These are phyloP conservation scores for Oryza rufipogon DNA, from an alignment of 176 grass and related monocot species.

Conservation along the genomic window DNA sequence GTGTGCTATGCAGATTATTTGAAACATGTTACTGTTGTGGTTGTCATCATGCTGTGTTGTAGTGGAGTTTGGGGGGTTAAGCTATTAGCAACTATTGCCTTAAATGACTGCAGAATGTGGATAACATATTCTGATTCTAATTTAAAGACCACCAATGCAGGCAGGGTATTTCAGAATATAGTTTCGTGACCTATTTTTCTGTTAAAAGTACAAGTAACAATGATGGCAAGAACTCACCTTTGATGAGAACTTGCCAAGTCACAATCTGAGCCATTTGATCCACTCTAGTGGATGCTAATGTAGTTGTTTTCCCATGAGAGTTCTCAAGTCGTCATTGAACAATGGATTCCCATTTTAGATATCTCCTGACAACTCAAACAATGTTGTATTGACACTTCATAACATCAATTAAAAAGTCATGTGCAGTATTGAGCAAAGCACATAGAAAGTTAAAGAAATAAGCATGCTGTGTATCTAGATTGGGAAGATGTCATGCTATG, in stretches of 20 bases:
- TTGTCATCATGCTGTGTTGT: conserved; percentile 3
- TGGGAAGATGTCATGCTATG: background rate
- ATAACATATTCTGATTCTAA: background rate
- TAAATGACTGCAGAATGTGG: conserved; percentile 5
- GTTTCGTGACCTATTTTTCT: background rate
- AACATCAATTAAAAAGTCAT: background rate
- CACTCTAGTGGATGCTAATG: background rate
- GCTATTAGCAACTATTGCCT: background rate
- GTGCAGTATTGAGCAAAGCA: background rate
- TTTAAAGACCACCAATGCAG: background rate
- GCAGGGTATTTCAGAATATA: background rate
- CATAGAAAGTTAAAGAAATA: background rate
- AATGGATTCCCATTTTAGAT: background rate
- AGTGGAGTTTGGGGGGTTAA: background rate
- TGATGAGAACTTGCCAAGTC: background rate
- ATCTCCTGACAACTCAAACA: background rate
- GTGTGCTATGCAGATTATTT: conserved; percentile 6
- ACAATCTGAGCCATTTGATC: background rate
- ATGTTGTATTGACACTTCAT: background rate
- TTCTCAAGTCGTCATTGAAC: background rate
- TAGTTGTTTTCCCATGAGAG: background rate
- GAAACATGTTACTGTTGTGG: conserved; percentile 13
- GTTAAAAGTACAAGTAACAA: background rate
- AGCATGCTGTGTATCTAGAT: background rate
- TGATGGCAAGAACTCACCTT: background rate